A percentile compares a stretch with the other conserved stretches of the same genome.
phyloP scores from a whole-genome alignment of 2,329 filamentous ascomycete genomes.

The Fusarium sp. region DNA sequence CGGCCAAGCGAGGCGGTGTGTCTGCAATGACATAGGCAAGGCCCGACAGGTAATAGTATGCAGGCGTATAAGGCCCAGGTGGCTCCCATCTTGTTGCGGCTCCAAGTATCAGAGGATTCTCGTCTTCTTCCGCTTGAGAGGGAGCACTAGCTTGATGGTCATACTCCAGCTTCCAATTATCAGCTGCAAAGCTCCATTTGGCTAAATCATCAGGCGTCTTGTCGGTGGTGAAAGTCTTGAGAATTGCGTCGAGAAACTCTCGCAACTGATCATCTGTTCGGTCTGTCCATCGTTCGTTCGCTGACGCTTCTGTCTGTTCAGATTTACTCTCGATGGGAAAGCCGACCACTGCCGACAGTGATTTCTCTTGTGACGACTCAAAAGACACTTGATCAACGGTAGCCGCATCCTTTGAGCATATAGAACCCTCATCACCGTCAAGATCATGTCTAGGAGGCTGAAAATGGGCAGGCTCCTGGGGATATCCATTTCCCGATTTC shows the following conservation, averaged over 20 bases:
- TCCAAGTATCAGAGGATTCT: background rate
- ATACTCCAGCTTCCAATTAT: conserved; percentile 18
- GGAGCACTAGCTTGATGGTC: background rate
- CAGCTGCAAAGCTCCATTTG: conserved; percentile 15
- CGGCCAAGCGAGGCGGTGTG: background rate
- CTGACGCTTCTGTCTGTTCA: background rate
- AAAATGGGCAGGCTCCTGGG: background rate
- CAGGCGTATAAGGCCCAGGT: background rate
- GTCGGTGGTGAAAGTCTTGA: conserved; percentile 12
- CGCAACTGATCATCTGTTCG: conserved; percentile 17
- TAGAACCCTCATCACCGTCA: background rate
- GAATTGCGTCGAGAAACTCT: conserved; percentile 13
- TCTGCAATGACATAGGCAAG: conserved; percentile 12
- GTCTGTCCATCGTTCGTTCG: conserved; percentile 7
- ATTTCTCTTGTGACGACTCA: background rate
- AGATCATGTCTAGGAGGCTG: background rate
- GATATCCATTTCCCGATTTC: background rate
- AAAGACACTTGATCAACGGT: background rate
- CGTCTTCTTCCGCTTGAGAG: background rate
- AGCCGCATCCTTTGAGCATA: background rate
- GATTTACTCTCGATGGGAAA: background rate
- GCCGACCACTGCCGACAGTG: background rate
- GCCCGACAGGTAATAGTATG: conserved; percentile 18
- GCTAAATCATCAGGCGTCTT: conserved; percentile 7
- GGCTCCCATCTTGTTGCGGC: background rate